Evolutionary conservation across 2,329 filamentous ascomycete species (phyloP).

Genomic region (Podosphaera fusca): DNA sequence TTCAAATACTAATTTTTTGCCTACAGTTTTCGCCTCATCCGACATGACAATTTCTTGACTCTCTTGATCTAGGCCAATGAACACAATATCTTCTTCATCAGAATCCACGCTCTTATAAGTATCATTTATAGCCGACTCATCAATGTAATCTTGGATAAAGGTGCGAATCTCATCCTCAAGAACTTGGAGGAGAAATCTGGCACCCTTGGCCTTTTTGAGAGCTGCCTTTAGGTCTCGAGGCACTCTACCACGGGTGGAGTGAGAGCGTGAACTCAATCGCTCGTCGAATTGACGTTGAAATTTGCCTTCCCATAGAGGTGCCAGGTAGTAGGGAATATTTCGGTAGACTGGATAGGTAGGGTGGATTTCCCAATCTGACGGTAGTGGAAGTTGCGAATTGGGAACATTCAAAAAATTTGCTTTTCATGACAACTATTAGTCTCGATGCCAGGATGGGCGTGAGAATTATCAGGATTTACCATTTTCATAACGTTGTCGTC

Average conservation of each 20-base stretch:
- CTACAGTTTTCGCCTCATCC: conserved; percentile 26
- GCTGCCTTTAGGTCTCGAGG: conserved; percentile 60
- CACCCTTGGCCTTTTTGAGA: conserved; percentile 55
- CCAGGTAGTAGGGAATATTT: conserved; percentile 68
- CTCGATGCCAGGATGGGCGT: not conserved
- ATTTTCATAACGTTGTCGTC: conserved; percentile 85
- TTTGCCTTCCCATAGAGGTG: conserved; percentile 59
- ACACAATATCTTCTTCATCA: conserved; percentile 76
- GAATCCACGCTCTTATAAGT: conserved; percentile 19
- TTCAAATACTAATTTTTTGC: conserved; percentile 59
- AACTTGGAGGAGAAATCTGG: conserved; percentile 57
- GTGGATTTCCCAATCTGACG: conserved; percentile 60
- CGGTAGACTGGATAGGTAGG: conserved; percentile 56
- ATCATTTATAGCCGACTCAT: conserved; percentile 6
- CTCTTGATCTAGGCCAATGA: conserved; percentile 31
- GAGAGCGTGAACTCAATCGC: not conserved
- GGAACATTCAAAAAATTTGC: conserved; percentile 52
- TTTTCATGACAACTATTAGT: not conserved
- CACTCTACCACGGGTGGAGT: conserved; percentile 26
- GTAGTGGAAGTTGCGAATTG: conserved; percentile 58
- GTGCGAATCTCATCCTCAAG: conserved; percentile 65
- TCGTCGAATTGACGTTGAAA: conserved; percentile 27
- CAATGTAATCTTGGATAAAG: conserved; percentile 37
- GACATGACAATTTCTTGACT: conserved; percentile 33
- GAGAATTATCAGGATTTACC: conserved; percentile 26